Percentiles rank a stretch among this genome's conserved stretches.
These are phyloP conservation scores for Corymbia maculata DNA, from an alignment of 345 rosid genomes.

Conservation along the genomic window DNA sequence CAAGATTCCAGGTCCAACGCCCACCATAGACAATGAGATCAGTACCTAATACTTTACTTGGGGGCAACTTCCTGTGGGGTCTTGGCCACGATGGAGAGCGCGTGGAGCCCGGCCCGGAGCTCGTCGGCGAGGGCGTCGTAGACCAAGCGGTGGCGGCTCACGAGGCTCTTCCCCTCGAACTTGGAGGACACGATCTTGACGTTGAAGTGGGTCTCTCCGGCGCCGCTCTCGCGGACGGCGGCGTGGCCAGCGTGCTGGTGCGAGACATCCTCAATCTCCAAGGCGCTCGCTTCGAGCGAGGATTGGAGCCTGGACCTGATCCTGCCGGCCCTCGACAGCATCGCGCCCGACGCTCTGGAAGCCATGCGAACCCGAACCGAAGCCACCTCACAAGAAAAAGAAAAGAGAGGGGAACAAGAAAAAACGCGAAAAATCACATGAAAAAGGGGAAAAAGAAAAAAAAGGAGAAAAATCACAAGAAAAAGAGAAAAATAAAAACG, in stretches of 20 bases:
- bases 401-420: background rate
- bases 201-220: conserved; percentile 48
- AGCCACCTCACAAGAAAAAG: background rate
- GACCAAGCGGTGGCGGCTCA: conserved; percentile 50
- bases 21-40: background rate
- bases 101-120: conserved; percentile 42
- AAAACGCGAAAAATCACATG: background rate
- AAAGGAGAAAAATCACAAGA: background rate
- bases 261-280: conserved; percentile 66
- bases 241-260: conserved; percentile 70
- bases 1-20: background rate
- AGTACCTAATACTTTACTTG: background rate
- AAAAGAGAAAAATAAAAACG: background rate
- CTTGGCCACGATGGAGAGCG: conserved; percentile 52
- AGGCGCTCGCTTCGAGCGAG: conserved; percentile 16
- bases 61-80: conserved; percentile 31
- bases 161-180: conserved; percentile 35
- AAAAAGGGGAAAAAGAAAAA: background rate
- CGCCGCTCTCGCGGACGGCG: conserved; percentile 22
- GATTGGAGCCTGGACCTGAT: conserved; percentile 30
- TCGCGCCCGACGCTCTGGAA: conserved; percentile 18
- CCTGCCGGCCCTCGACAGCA: conserved; percentile 27
- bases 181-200: conserved; percentile 37
- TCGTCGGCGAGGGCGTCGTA: conserved; percentile 43
- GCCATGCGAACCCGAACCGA: conserved; percentile 4